Base-by-base conservation (phyloP, 768 basidiomycete genomes). In the Hirschioporus abietinus region DNA sequence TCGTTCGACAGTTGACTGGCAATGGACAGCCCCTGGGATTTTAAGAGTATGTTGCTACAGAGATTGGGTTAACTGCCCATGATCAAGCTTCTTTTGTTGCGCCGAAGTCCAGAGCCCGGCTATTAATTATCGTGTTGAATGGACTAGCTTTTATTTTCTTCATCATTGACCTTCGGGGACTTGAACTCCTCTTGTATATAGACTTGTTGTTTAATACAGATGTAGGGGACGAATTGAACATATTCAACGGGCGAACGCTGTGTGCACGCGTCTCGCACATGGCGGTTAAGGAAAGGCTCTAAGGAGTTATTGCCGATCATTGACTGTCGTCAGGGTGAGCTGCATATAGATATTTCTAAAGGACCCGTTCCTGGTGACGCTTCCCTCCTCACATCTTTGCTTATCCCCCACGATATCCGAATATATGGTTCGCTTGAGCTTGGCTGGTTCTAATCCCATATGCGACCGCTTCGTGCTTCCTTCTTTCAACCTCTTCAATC, bases 1-100 rank as follows among this genome's bases (percentile, higher is more conserved):
- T 93, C 66, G 89, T 93, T 60, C 81, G 86, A 71, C 91, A 93
- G 74, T 81, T 93, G 81, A 93, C 92, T 8, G 92, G 90, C 42
- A 71, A 68, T 59, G 71, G 71, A 36, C 71, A 71, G 26, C 69
- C 70, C 12, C 71, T 71, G 52, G 70, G 71, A 61, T 62, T 68
- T 20, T 72, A 60, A 69, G n/a, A n/a, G 42, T 52, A 20, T 52
- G 42, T 52, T 52, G 42, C 42, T 52, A 52, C 42, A 52, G 42
- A 52, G 42, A 52, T 52, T 52, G 42, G 42, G 42, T 52, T 52
- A 20, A 52, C 42, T 15, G 42, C 2, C 6, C 42, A 52, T 6
- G 42, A 52, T 52, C 42, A 52, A 20, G 30, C 30, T 30, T 30
- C 42, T 52, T 36, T 10, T 52, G 20, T 52, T 20, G 42, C 42